phyloP scores from a whole-genome alignment of 2,329 filamentous ascomycete genomes.

The Pyricularia pennisetigena region DNA sequence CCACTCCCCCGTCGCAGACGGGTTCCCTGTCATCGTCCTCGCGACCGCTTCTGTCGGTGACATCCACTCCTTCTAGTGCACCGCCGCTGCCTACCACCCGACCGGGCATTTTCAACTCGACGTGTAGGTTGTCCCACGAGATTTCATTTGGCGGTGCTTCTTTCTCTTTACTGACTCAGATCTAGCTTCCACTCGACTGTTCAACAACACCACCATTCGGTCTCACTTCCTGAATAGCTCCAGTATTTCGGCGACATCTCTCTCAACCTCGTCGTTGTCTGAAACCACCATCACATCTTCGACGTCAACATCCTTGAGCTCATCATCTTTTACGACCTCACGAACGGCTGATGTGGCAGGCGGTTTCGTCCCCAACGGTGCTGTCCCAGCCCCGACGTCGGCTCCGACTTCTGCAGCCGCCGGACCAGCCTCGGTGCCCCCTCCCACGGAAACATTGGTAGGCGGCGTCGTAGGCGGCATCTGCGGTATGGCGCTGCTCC shows the following conservation, averaged over 20 bases:
- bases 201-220: conserved; percentile 14
- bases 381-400: conserved; percentile 15
- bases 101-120: conserved; percentile 9
- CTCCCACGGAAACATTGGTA: conserved; percentile 29
- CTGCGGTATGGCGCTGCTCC: conserved; percentile 46
- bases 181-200: conserved; percentile 12
- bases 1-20: conserved; percentile 7
- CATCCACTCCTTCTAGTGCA: conserved; percentile 19
- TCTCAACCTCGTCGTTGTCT: conserved; percentile 13
- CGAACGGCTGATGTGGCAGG: conserved; percentile 9
- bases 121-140: conserved; percentile 7
- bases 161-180: not conserved
- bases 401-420: conserved; percentile 12
- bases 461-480: conserved; percentile 48
- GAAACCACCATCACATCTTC: conserved; percentile 17
- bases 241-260: conserved; percentile 14
- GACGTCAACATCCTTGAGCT: conserved; percentile 15
- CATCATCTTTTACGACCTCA: not conserved
- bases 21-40: conserved; percentile 14
- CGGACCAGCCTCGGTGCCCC: conserved; percentile 11
- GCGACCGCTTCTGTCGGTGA: conserved; percentile 11
- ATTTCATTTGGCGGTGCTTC: conserved; percentile 2
- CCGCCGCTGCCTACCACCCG: conserved; percentile 11
- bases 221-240: conserved; percentile 2
- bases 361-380: conserved; percentile 13